phyloP scores from a whole-genome alignment of 192 early-diverging fungal genomes.

The Entomortierella lignicola region DNA sequence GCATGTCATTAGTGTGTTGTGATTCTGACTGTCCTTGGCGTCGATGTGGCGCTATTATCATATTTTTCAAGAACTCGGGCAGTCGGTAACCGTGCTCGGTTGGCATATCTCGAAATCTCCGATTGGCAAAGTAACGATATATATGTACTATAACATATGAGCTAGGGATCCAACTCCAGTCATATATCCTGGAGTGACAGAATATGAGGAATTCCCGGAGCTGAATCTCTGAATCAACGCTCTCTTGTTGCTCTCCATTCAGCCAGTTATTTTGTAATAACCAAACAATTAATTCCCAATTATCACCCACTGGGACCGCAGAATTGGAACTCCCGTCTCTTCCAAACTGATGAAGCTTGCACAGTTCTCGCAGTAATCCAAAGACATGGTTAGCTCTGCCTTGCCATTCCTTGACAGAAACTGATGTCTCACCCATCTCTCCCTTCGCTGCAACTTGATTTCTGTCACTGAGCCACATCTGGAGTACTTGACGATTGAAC shows the following conservation, averaged over 20 bases:
- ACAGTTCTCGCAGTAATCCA: conserved; percentile 11
- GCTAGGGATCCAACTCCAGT: conserved; percentile 27
- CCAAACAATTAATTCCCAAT: conserved; percentile 30
- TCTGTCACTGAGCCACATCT: conserved; percentile 3
- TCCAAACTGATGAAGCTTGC: conserved; percentile 37
- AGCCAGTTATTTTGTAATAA: conserved; percentile 16
- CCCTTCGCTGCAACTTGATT: neutral
- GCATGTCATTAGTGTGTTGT: neutral
- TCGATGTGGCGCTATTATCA: conserved; percentile 2
- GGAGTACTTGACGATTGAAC: conserved; percentile 14
- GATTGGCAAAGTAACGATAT: conserved; percentile 5
- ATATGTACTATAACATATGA: conserved; percentile 1
- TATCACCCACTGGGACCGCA: neutral
- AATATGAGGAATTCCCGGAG: conserved; percentile 15
- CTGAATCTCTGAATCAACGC: conserved; percentile 3
- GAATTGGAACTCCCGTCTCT: conserved; percentile 24
- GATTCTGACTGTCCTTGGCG: neutral
- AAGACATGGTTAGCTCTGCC: conserved; percentile 1
- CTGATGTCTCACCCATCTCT: neutral
- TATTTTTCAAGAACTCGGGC: conserved; percentile 37
- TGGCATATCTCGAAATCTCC: conserved; percentile 33
- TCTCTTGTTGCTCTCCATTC: neutral
- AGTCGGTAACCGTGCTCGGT: conserved; percentile 37
- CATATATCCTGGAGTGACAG: conserved; percentile 13
- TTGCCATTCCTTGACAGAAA: neutral